Evolutionary conservation across 139 green algal species (phyloP).

Genomic region (Coccomyxa sp.): DNA sequence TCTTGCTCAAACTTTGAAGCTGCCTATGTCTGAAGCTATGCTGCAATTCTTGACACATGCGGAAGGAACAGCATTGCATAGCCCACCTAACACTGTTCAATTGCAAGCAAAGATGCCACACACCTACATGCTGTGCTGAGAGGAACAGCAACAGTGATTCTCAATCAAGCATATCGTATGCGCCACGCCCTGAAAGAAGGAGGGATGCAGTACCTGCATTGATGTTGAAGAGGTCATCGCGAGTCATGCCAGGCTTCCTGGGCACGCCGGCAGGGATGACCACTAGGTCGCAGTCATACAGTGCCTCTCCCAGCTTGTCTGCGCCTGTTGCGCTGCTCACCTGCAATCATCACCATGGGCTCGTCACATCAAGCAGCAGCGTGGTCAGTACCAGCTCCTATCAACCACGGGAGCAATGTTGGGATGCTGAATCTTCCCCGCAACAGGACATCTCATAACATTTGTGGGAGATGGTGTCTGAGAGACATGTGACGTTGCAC

Average conservation of each 20-base stretch:
- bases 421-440: not conserved
- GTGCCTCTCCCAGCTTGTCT: conserved; percentile 64
- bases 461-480: not conserved
- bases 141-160: not conserved
- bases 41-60: too few species aligned
- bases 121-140: not conserved
- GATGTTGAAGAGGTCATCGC: conserved; percentile 98
- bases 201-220: conserved; percentile 77
- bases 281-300: conserved; percentile 80
- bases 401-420: too few species aligned
- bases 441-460: not conserved
- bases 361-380: too few species aligned
- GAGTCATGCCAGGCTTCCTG: conserved; percentile 97
- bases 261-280: conserved; percentile 96
- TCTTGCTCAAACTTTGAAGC: too few species aligned
- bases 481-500: too few species aligned
- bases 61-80: too few species aligned
- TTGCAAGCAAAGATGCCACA: too few species aligned
- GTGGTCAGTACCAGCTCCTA: too few species aligned
- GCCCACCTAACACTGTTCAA: too few species aligned
- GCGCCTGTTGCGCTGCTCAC: conserved; percentile 69
- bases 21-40: too few species aligned
- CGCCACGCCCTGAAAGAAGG: not conserved
- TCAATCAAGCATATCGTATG: not conserved
- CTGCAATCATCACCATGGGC: conserved; percentile 17